Evolutionary conservation across 2,329 filamentous ascomycete species (phyloP), one percentile per base, ranked within the genome.

Genomic region (Colletotrichum tabaci): DNA sequence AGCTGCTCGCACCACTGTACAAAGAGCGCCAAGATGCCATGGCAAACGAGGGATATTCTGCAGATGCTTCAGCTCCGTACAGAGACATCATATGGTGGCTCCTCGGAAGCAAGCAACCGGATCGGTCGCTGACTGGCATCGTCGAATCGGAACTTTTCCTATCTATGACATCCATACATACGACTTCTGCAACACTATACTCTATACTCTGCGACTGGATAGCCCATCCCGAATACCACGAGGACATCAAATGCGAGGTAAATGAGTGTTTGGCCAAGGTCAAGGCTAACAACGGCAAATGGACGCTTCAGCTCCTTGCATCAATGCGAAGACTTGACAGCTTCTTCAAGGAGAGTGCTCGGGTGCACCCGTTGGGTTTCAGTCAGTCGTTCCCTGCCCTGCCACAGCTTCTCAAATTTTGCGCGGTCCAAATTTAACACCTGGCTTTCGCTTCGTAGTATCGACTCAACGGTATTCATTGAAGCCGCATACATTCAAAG

Each of bases 221-320:
- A 10, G 60, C 60, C 10, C 60, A 61, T 40, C 60, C 60, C 30
- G 60, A 61, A 16, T 61, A 61, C n/a, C 60, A 61, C 8, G 44
- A 50, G 7, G 60, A 50, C 1, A 61, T 61, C 8, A 13, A 21
- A n/a, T 1, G 16, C 12, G 60, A 61, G 47, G 60, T 61, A 6
- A 61, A 18, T 1, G 46, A 50, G 4, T 50, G 44, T 4, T 30
- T 61, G 0, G 42, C 60, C 3, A 50, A 61, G 0, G 60, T 61
- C 0, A 44, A 50, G 30, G 23, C 46, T 23, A 21, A 30, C 16
- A 23, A 50, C 21, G 44, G 44, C 1, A 23, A 61, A 23, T 61
- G 60, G 60, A 61, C 60, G 12, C 1, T 61, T 44, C 60, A 61
- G n/a, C 60, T 50, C 23, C 44, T 61, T 12, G 60, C 60, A 4